Conservation (phyloP, 768 basidiomycete species). For the Tricholoma flavovirens region DNA sequence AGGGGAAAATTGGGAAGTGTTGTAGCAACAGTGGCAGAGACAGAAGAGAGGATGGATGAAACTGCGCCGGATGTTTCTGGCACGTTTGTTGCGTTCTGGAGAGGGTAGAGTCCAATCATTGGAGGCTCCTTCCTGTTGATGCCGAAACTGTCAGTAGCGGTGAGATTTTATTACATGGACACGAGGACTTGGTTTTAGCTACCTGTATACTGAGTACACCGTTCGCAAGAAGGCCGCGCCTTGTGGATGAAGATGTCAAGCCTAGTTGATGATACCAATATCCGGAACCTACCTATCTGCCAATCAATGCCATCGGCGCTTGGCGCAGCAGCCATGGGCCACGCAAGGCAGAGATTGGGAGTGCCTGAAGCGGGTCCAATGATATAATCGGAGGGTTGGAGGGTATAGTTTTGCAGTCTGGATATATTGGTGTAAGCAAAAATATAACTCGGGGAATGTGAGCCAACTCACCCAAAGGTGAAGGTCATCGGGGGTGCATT, state of each 20-base stretch:
- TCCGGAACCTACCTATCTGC: constrained; percentile 58
- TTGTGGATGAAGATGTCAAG: constrained; percentile 16
- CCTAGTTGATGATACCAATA: not conserved
- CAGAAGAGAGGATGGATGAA: constrained; percentile 50
- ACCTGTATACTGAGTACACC: constrained; percentile 79
- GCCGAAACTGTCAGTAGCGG: constrained; percentile 51
- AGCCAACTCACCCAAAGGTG: constrained; percentile 54
- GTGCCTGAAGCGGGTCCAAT: constrained; percentile 64
- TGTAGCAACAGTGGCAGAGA: constrained; percentile 60
- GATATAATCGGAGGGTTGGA: constrained; percentile 73
- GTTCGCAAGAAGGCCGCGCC: constrained; percentile 66
- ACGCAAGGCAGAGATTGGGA: constrained; percentile 64
- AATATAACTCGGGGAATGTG: not conserved
- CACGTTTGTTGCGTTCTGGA: constrained; percentile 39
- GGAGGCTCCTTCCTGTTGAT: constrained; percentile 71
- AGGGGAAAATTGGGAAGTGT: constrained; percentile 69
- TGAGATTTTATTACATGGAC: not conserved
- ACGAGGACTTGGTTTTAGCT: constrained; percentile 5
- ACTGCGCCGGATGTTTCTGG: constrained; percentile 37
- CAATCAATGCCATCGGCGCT: constrained; percentile 75
- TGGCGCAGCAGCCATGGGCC: constrained; percentile 65
- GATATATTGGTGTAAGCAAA: not conserved
- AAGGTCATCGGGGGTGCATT: constrained; percentile 54
- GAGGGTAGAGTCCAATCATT: constrained; percentile 69
- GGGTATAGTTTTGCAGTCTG: constrained; percentile 47